Percentiles rank a stretch among this genome's conserved stretches.
phyloP scores from a whole-genome alignment of 1,139 yeast species.

The Groenewaldozyma auringiensis region DNA sequence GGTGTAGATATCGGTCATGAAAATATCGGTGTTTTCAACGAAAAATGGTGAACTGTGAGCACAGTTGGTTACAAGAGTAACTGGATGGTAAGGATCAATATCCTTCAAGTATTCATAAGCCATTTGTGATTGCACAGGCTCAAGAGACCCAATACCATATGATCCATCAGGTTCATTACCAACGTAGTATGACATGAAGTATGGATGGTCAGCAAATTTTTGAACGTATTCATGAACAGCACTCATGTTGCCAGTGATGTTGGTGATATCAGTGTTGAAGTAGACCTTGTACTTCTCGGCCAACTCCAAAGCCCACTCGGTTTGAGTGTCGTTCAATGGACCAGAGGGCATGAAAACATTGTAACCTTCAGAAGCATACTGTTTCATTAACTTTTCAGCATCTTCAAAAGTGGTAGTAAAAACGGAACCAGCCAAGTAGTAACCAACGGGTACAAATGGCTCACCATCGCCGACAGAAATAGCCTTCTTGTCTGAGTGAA shows the following conservation, averaged over 20 bases:
- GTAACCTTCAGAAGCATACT: slow-evolving; percentile 14
- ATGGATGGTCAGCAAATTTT: slow-evolving; percentile 11
- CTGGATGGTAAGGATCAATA: slow-evolving; percentile 14
- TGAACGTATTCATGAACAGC: slow-evolving; percentile 9
- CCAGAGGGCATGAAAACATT: slow-evolving; percentile 14
- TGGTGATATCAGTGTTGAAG: slow-evolving; percentile 14
- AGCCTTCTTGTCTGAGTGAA: slow-evolving; percentile 9
- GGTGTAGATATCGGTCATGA: slow-evolving; percentile 14
- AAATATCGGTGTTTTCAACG: slow-evolving; percentile 11
- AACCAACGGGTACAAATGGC: slow-evolving; percentile 13
- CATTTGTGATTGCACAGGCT: slow-evolving; percentile 10
- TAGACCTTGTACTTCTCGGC: slow-evolving; percentile 11
- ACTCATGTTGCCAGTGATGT: slow-evolving; percentile 9
- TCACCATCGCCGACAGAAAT: slow-evolving; percentile 9
- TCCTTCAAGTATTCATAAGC: slow-evolving; percentile 12
- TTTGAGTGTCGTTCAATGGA: slow-evolving; percentile 10
- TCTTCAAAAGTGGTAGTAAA: slow-evolving; percentile 4
- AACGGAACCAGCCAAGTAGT: slow-evolving; percentile 10
- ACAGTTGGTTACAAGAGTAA: slow-evolving; percentile 14
- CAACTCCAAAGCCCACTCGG: slow-evolving; percentile 12
- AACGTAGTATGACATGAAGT: slow-evolving; percentile 13
- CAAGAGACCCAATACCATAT: slow-evolving; percentile 13
- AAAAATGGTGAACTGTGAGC: slow-evolving; percentile 12
- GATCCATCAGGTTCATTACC: slow-evolving; percentile 16
- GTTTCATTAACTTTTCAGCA: slow-evolving; percentile 9